Evolutionary conservation across 768 basidiomycete species (phyloP).

Genomic region (Lactarius indigo): DNA sequence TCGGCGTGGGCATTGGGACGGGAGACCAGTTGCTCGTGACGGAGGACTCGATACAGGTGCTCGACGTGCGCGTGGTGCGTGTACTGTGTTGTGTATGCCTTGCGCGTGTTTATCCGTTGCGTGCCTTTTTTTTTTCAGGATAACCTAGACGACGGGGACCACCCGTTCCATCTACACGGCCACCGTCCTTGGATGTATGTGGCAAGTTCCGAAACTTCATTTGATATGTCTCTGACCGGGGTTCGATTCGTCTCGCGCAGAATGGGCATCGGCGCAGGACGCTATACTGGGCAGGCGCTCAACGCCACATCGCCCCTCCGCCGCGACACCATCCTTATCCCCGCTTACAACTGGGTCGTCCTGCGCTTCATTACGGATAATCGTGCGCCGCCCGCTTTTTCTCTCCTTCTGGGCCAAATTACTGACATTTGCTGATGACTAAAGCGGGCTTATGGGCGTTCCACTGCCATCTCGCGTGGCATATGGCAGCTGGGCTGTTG

Average conservation of each 20-base stretch:
- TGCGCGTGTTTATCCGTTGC: not conserved
- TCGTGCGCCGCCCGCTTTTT: constrained; percentile 7
- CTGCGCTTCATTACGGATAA: constrained; percentile 23
- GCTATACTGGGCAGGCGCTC: constrained; percentile 15
- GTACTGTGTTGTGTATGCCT: not conserved
- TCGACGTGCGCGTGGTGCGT: constrained; percentile 18
- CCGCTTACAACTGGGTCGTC: constrained; percentile 15
- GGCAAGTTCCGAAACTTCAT: not conserved
- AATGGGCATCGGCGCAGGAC: constrained; percentile 19
- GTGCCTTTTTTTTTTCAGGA: not conserved
- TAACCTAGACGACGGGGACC: constrained; percentile 24
- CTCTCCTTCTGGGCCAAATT: not conserved
- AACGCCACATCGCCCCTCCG: constrained; percentile 17
- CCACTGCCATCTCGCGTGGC: constrained; percentile 23
- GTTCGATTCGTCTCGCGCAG: constrained; percentile 1
- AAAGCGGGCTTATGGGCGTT: constrained; percentile 23
- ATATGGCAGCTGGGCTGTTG: constrained; percentile 21
- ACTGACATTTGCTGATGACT: not conserved
- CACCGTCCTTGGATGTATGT: constrained; percentile 22
- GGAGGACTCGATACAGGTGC: constrained; percentile 21
- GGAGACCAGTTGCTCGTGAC: constrained; percentile 17
- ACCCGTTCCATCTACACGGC: constrained; percentile 22
- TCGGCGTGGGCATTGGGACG: not conserved
- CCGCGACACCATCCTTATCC: constrained; percentile 23
- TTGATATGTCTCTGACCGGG: not conserved